Evolutionary conservation across 2,329 filamentous ascomycete species (phyloP).

Genomic region (Colletotrichum abscissum): DNA sequence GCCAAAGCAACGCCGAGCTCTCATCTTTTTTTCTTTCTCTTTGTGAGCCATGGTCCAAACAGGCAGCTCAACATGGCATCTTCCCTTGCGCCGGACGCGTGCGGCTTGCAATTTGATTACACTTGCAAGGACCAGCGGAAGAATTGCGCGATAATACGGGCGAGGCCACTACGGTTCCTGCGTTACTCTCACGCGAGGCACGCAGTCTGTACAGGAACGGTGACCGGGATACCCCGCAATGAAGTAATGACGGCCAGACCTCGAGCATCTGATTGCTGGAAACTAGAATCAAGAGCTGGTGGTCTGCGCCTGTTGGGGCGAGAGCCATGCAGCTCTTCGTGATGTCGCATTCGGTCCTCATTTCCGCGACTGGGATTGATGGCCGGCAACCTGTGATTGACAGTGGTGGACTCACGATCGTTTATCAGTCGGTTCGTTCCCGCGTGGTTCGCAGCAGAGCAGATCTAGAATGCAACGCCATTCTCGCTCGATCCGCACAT

Average conservation of each 20-base stretch:
- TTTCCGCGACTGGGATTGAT: conserved; percentile 14
- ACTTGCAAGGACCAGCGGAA: not conserved
- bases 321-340: not conserved
- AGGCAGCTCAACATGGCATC: not conserved
- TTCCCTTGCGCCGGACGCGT: not conserved
- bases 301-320: not conserved
- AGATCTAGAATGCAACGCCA: not conserved
- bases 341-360: conserved; percentile 18
- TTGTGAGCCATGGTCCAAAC: not conserved
- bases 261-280: conserved; percentile 29
- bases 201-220: not conserved
- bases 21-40: not conserved
- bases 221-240: conserved; percentile 19
- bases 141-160: not conserved
- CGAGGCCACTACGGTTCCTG: not conserved
- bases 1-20: conserved; percentile 20
- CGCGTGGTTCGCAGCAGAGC: not conserved
- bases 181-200: not conserved
- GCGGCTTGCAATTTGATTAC: not conserved
- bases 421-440: conserved; percentile 4
- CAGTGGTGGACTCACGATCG: not conserved
- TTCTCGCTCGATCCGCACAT: not conserved
- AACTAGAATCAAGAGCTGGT: conserved; percentile 17
- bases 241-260: not conserved
- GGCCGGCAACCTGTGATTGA: not conserved